phyloP scores from a whole-genome alignment of 441 rosid genomes.

The Rhodomyrtus psidioides region DNA sequence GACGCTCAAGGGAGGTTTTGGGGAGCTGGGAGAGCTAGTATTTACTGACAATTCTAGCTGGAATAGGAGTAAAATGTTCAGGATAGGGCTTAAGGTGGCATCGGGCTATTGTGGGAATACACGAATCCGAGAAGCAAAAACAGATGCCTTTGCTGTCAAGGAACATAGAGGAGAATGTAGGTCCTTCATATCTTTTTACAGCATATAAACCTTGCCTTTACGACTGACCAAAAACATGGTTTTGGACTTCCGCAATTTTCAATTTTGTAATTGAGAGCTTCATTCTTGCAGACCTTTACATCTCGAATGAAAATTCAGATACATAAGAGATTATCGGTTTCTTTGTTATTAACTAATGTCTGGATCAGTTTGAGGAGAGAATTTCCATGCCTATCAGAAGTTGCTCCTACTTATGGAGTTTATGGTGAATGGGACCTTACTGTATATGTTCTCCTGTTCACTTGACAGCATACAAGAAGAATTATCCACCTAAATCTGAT shows the following conservation, averaged over 20 bases:
- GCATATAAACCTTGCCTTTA: not conserved
- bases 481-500: not conserved
- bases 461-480: not conserved
- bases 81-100: not conserved
- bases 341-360: not conserved
- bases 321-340: not conserved
- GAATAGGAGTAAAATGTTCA: not conserved
- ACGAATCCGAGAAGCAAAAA: not conserved
- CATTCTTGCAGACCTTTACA: not conserved
- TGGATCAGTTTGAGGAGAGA: not conserved
- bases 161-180: not conserved
- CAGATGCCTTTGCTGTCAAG: not conserved
- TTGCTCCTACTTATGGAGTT: not conserved
- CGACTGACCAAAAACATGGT: not conserved
- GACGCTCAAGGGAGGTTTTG: not conserved
- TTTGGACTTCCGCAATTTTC: not conserved
- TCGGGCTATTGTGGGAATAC: not conserved
- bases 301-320: not conserved
- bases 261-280: not conserved
- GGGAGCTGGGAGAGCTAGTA: not conserved
- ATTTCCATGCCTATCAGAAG: not conserved
- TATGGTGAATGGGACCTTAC: not conserved
- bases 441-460: not conserved
- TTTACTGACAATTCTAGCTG: not conserved
- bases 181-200: accelerated